Conservation (phyloP, 306 rosid genomes). For the Bauhinia variegata region DNA sequence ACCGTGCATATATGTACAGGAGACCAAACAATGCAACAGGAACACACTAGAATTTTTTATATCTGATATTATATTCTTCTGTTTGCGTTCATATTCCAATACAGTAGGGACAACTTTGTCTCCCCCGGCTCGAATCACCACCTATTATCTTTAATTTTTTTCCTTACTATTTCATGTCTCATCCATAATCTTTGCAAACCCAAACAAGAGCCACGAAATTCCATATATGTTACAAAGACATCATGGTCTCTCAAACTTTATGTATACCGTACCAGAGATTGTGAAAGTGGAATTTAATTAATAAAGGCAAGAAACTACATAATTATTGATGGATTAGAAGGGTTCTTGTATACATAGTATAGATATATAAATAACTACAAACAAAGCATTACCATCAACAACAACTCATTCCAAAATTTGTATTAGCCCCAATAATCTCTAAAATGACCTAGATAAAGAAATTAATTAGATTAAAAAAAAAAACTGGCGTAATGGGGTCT, state of each 20-base stretch:
- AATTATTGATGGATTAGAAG: no score
- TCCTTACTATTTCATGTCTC: background rate
- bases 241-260: background rate
- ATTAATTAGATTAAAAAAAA: background rate
- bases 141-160: no score
- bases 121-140: conserved; percentile 61
- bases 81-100: conserved; percentile 68
- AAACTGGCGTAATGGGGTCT: background rate
- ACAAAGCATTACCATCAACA: no score
- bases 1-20: conserved; percentile 57
- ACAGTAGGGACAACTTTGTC: conserved; percentile 84
- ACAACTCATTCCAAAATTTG: no score
- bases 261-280: no score
- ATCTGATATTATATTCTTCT: conserved; percentile 34
- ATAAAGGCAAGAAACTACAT: no score
- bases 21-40: conserved; percentile 59
- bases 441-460: no score
- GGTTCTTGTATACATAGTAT: no score
- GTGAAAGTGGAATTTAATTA: no score
- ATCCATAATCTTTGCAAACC: conserved; percentile 22
- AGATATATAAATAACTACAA: no score
- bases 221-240: background rate
- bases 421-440: no score
- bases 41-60: conserved; percentile 55
- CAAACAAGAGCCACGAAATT: conserved; percentile 8